phyloP scores from a whole-genome alignment of 2,329 filamentous ascomycete genomes.

The Arthrobotrys entomopaga region DNA sequence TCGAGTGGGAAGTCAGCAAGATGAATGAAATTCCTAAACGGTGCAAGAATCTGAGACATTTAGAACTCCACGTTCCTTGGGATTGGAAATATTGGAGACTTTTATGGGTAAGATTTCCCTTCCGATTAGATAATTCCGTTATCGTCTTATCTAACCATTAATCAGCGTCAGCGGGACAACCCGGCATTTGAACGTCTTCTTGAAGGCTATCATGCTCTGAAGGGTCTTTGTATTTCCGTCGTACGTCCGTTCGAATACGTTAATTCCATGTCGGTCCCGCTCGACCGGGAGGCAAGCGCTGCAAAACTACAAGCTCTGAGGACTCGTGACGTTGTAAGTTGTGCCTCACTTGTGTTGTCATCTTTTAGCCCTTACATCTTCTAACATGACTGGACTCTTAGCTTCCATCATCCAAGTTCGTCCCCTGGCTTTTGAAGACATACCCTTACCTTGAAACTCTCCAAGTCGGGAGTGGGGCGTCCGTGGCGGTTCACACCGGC shows the following conservation, averaged over 20 bases:
- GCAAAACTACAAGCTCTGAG: conserved; percentile 51
- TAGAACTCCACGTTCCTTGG: conserved; percentile 51
- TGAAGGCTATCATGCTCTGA: conserved; percentile 49
- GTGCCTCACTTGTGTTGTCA: conserved; percentile 29
- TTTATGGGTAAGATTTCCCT: conserved; percentile 44
- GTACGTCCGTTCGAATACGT: conserved; percentile 48
- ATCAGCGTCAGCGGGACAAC: conserved; percentile 51
- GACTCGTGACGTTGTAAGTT: conserved; percentile 53
- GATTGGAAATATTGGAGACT: conserved; percentile 53
- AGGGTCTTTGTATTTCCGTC: conserved; percentile 43
- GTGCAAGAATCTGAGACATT: conserved; percentile 51
- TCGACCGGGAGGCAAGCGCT: conserved; percentile 40
- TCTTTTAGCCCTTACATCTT: conserved; percentile 15
- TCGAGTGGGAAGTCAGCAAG: conserved; percentile 54
- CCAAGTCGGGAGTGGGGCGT: conserved; percentile 20
- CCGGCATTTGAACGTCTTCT: conserved; percentile 42
- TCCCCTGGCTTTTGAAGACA: conserved; percentile 46
- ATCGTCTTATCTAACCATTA: conserved; percentile 27
- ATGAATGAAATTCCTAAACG: conserved; percentile 53
- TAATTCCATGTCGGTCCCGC: conserved; percentile 46
- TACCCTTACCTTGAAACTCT: conserved; percentile 47
- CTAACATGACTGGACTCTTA: conserved; percentile 22
- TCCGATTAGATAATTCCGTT: background rate
- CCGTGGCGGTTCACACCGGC: conserved; percentile 38
- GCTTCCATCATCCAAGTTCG: conserved; percentile 47